Percentiles rank a stretch among this genome's conserved stretches.
These are phyloP conservation scores for Colletotrichum musae DNA, from an alignment of 2,329 filamentous ascomycete species.

Conservation along the genomic window DNA sequence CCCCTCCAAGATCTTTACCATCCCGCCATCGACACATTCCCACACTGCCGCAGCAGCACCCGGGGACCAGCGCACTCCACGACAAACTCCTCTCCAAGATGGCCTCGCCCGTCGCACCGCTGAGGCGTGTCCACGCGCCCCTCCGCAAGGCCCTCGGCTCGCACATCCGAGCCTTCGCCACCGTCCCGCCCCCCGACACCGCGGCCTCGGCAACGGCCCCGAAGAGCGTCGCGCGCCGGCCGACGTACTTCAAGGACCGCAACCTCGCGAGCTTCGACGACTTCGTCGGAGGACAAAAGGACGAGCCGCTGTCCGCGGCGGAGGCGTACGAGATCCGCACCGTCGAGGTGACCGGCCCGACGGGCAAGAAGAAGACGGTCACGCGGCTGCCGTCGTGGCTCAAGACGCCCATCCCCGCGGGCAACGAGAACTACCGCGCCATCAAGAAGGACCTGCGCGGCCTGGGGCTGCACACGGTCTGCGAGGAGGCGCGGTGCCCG, in stretches of 20 bases:
- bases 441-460: slow-evolving; percentile 95
- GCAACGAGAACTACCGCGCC: slow-evolving; percentile 87
- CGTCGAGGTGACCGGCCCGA: slow-evolving; percentile 72
- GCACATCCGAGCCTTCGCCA: slow-evolving; percentile 60
- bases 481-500: slow-evolving; percentile 96
- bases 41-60: neutral
- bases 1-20: slow-evolving; percentile 6
- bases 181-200: slow-evolving; percentile 56
- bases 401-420: slow-evolving; percentile 92
- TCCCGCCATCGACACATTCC: neutral
- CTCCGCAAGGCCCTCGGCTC: slow-evolving; percentile 57
- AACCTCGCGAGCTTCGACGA: slow-evolving; percentile 71
- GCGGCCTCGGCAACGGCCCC: slow-evolving; percentile 42
- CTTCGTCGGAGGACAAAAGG: slow-evolving; percentile 61
- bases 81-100: slow-evolving; percentile 44
- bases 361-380: slow-evolving; percentile 74
- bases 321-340: slow-evolving; percentile 75
- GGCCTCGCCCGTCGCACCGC: slow-evolving; percentile 57
- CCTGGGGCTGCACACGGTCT: slow-evolving; percentile 92
- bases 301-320: slow-evolving; percentile 55
- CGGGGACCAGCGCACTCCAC: too few species aligned
- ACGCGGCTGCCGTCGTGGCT: slow-evolving; percentile 92
- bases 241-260: slow-evolving; percentile 73
- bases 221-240: slow-evolving; percentile 50
- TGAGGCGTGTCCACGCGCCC: slow-evolving; percentile 59